Evolutionary conservation across 2,329 filamentous ascomycete genomes (phyloP), one percentile per base, ranked within the genome.

Genomic region (Penicillium sp.): DNA sequence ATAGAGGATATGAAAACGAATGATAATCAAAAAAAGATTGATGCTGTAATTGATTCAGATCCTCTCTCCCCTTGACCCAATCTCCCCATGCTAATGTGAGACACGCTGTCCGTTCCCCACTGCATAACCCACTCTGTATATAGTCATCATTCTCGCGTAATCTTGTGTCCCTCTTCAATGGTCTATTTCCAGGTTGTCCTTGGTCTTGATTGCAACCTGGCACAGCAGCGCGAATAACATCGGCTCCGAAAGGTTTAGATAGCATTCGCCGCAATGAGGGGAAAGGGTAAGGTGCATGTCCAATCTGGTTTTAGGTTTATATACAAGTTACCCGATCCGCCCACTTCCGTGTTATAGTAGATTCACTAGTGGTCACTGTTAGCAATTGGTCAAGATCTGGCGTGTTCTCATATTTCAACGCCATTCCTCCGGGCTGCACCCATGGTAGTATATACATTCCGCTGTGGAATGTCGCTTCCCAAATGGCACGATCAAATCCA

Each of bases 111-210:
- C 58, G 55, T 49, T 37, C 54, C 52, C 53, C 54, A 50, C 48
- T 53, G n/a, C 50, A 26, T 50, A 44, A 53, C 48, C 57, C 59
- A 62, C 50, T 26, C 43, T 27, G 11, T 19, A 26, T 45, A 19
- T 57, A 59, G 53, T 56, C 52, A 61, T 63, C 61, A 63, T 55
- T 55, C 56, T 55, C 58, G 56, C 61, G 56, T 63, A 61, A 62
- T 62, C 48, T 46, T 35, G 22, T 33, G 19, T 27, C n/a, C 51
- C 33, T n/a, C 16, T 47, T 47, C 4, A 29, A 21, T 39, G 16
- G 35, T 13, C n/a, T 48, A 13, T 21, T 14, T 29, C n/a, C 51
- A 29, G 44, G 29, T 37, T 49, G 37, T 35, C 37, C 21, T 27
- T 53, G 22, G 52, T 21, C 63, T 51, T 56, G 49, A 61, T 62